These are phyloP conservation scores for Incumbomyces delicatus DNA, from an alignment of 2,329 filamentous ascomycete species.

Conservation along the genomic window DNA sequence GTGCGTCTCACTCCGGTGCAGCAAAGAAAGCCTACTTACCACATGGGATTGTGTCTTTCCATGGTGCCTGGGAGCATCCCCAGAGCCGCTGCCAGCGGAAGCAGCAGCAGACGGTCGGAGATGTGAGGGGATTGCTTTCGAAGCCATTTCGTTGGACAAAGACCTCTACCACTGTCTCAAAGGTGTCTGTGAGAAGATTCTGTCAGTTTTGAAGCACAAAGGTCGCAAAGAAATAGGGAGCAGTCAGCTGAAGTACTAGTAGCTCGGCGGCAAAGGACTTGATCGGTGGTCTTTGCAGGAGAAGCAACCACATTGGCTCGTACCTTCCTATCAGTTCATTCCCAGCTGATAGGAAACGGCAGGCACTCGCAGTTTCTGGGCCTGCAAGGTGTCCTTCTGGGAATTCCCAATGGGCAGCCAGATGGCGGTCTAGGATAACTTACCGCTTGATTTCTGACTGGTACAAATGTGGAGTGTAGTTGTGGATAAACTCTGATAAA, in stretches of 20 bases:
- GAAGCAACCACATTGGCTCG: neutral
- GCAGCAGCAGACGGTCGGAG: slow-evolving; percentile 54
- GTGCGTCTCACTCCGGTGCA: neutral
- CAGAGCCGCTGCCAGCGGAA: slow-evolving; percentile 20
- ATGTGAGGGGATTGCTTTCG: slow-evolving; percentile 72
- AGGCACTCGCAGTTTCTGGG: no score
- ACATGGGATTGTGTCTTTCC: slow-evolving; percentile 48
- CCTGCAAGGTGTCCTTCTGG: no score
- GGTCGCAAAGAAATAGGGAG: neutral
- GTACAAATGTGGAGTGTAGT: no score
- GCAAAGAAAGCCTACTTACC: slow-evolving; percentile 29
- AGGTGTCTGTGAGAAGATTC: neutral
- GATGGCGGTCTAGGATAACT: no score
- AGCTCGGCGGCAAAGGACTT: neutral
- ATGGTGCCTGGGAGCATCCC: slow-evolving; percentile 39
- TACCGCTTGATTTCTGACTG: no score
- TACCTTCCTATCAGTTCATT: no score
- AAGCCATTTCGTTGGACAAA: slow-evolving; percentile 49
- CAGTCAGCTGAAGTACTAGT: neutral
- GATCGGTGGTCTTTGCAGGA: neutral
- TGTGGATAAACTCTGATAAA: no score
- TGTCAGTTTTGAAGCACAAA: neutral
- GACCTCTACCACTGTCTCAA: neutral
- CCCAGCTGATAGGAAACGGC: no score
- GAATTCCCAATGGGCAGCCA: no score